phyloP scores from a whole-genome alignment of 768 basidiomycete species.

The Sistotremastrum niveocremeum region DNA sequence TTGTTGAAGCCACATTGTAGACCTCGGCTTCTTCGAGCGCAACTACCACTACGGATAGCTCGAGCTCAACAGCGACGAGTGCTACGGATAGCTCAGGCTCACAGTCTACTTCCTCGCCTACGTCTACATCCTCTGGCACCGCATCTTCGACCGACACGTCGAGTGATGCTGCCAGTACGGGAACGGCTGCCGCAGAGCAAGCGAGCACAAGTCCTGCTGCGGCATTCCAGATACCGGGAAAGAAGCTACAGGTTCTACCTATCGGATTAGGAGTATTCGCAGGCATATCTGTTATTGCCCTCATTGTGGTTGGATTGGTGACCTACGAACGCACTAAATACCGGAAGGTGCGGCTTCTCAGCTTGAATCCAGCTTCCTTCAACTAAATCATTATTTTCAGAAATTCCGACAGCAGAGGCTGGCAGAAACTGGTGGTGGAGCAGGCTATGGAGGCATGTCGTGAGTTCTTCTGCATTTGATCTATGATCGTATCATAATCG shows the following conservation, averaged over 20 bases:
- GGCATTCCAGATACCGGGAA: constrained; percentile 57
- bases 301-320: constrained; percentile 72
- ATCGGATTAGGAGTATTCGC: constrained; percentile 77
- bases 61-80: background rate
- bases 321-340: constrained; percentile 82
- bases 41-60: background rate
- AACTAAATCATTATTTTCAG: constrained; percentile 21
- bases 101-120: background rate
- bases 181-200: constrained; percentile 20
- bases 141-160: constrained; percentile 2
- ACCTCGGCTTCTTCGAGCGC: background rate
- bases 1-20: background rate
- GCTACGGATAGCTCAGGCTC: no score
- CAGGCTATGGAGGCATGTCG: constrained; percentile 50
- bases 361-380: background rate
- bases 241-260: constrained; percentile 59
- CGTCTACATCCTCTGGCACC: background rate
- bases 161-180: constrained; percentile 16
- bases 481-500: no score
- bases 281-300: constrained; percentile 71
- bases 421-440: constrained; percentile 42
- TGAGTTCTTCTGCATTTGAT: constrained; percentile 14
- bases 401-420: constrained; percentile 64
- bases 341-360: constrained; percentile 45
- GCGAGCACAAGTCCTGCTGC: constrained; percentile 17